Percentiles rank a stretch among this genome's conserved stretches.
These are phyloP conservation scores for Chenopodium suecicum DNA, from an alignment of 148 eudicot species.

Conservation along the genomic window DNA sequence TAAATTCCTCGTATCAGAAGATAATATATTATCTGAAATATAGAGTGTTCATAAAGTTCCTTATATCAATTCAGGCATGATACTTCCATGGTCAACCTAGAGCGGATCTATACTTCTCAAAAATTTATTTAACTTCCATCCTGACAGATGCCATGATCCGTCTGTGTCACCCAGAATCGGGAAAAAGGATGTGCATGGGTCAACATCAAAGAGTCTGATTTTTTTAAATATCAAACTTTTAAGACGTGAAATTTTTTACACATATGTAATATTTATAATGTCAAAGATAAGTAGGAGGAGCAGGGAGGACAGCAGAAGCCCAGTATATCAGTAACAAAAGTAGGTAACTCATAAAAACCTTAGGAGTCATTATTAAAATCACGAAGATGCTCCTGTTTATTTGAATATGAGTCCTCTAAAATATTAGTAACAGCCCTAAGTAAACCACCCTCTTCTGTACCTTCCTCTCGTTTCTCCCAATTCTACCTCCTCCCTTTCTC, in stretches of 20 bases:
- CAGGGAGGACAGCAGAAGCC: not conserved
- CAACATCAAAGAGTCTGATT: not conserved
- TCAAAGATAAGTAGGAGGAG: not conserved
- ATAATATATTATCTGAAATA: too few species aligned
- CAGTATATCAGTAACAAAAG: not conserved
- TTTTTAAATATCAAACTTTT: too few species aligned
- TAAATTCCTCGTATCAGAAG: not conserved
- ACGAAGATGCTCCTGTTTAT: too few species aligned
- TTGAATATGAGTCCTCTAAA: too few species aligned
- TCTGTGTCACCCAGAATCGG: not conserved
- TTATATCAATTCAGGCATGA: not conserved
- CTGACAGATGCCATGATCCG: not conserved
- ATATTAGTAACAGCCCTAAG: too few species aligned
- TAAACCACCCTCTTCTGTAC: not conserved
- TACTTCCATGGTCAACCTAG: not conserved
- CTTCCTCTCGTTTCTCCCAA: not conserved
- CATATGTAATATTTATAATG: too few species aligned
- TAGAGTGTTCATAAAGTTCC: not conserved
- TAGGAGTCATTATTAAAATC: too few species aligned
- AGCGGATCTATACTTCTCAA: too few species aligned
- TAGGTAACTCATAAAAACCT: not conserved
- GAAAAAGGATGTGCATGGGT: not conserved
- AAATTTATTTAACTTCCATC: not conserved
- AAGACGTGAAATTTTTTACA: not conserved
- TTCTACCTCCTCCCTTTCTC: not conserved